phyloP scores from a whole-genome alignment of 495 filamentous ascomycete species.

The Hypomontagnella submonticulosa region DNA sequence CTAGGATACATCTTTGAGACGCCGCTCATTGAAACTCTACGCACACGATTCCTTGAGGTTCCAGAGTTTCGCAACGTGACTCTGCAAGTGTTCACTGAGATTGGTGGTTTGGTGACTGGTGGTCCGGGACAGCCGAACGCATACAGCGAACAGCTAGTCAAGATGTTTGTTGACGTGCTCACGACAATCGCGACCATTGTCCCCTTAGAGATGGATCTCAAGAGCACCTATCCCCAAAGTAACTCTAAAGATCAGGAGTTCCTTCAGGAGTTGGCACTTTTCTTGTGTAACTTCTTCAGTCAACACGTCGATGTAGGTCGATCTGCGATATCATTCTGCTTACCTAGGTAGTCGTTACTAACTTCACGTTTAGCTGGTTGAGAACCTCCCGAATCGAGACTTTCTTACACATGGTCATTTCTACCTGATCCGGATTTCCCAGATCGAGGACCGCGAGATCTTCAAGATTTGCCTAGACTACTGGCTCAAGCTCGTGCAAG shows the following conservation, averaged over 20 bases:
- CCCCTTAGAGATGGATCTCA: conserved; percentile 87
- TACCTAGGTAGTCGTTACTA: conserved; percentile 39
- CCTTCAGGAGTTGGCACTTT: conserved; percentile 94
- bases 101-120: conserved; percentile 86
- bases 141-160: conserved; percentile 92
- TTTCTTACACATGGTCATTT: conserved; percentile 95
- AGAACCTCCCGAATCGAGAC: conserved; percentile 93
- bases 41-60: conserved; percentile 86
- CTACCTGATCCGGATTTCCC: conserved; percentile 96
- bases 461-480: conserved; percentile 99
- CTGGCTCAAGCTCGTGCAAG: conserved; percentile 98
- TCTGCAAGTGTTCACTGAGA: conserved; percentile 96
- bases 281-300: conserved; percentile 94
- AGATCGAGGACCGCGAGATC: conserved; percentile 98
- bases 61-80: conserved; percentile 97
- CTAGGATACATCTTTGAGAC: conserved; percentile 99
- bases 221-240: conserved; percentile 86
- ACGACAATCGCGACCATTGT: conserved; percentile 90
- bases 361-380: conserved; percentile 74
- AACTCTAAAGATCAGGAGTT: conserved; percentile 97
- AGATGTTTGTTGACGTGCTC: conserved; percentile 97
- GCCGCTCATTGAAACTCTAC: conserved; percentile 91
- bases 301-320: conserved; percentile 84
- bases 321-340: neutral
- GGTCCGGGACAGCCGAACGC: conserved; percentile 70